Percentiles rank a stretch among this genome's conserved stretches.
These are phyloP conservation scores for Xylaria sp. DNA, from an alignment of 2,329 filamentous ascomycete genomes.

Conservation along the genomic window DNA sequence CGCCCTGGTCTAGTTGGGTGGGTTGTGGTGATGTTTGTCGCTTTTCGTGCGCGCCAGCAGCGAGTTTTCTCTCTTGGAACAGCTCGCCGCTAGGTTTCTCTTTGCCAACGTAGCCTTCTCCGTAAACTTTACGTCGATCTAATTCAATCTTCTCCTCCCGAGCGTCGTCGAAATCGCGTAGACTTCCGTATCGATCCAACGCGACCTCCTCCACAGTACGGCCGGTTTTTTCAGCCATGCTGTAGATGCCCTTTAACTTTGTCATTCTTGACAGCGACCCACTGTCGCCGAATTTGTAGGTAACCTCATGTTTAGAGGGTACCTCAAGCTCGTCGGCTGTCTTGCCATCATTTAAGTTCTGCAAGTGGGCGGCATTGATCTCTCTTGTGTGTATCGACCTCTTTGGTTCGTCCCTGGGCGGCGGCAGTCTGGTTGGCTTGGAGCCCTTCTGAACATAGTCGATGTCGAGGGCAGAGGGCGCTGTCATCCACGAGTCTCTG, in stretches of 20 bases:
- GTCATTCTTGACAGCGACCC: constrained; percentile 97
- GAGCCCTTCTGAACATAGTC: constrained; percentile 75
- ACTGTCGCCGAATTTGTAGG: constrained; percentile 86
- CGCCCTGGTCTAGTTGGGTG: constrained; percentile 56
- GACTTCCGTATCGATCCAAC: constrained; percentile 76
- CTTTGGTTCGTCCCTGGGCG: constrained; percentile 64
- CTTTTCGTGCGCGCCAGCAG: constrained; percentile 55
- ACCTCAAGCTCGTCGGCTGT: constrained; percentile 57
- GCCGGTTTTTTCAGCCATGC: constrained; percentile 74
- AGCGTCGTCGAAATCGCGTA: constrained; percentile 89
- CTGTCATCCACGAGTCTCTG: constrained; percentile 94
- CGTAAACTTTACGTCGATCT: constrained; percentile 82
- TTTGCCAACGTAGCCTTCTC: constrained; percentile 81
- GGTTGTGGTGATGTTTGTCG: constrained; percentile 40
- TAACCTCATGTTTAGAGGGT: constrained; percentile 65
- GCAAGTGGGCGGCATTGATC: constrained; percentile 72
- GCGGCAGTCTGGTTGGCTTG: constrained; percentile 59
- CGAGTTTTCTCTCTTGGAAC: constrained; percentile 73
- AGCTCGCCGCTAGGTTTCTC: constrained; percentile 88
- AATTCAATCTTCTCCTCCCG: constrained; percentile 92
- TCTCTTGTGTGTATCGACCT: constrained; percentile 80
- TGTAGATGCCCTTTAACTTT: constrained; percentile 85
- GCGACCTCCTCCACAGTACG: constrained; percentile 82
- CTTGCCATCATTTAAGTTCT: constrained; percentile 64
- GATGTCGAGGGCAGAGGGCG: constrained; percentile 78